Evolutionary conservation across 495 filamentous ascomycete species (phyloP).

Genomic region (Podospora conica): DNA sequence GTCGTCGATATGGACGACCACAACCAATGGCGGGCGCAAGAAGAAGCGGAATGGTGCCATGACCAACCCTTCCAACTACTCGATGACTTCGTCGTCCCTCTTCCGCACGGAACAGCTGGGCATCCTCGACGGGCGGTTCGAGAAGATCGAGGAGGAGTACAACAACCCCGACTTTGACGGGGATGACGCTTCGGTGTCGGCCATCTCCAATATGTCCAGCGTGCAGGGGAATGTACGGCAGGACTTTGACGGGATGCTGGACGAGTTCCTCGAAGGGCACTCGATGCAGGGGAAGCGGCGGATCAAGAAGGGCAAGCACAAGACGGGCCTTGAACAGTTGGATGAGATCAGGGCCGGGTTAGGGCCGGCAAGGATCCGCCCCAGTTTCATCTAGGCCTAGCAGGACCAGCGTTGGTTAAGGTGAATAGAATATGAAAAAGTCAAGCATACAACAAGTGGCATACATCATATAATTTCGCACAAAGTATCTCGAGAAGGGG

Average conservation of each 20-base stretch:
- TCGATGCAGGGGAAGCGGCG: conserved; percentile 71
- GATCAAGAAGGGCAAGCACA: conserved; percentile 75
- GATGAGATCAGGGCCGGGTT: conserved; percentile 82
- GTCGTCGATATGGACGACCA: conserved; percentile 73
- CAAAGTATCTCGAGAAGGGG: not conserved
- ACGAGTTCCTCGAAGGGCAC: conserved; percentile 82
- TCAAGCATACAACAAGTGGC: not conserved
- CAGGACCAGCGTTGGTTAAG: not conserved
- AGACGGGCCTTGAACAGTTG: conserved; percentile 76
- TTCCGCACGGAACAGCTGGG: conserved; percentile 83
- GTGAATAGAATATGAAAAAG: not conserved
- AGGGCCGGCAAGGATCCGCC: conserved; percentile 56
- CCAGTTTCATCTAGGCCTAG: not conserved
- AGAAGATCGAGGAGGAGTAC: conserved; percentile 81
- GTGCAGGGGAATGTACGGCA: conserved; percentile 52
- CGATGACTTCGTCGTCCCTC: conserved; percentile 92
- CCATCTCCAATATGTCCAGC: conserved; percentile 43
- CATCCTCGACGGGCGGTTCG: conserved; percentile 83
- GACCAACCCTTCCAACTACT: conserved; percentile 84
- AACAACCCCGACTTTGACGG: conserved; percentile 62
- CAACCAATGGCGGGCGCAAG: conserved; percentile 61
- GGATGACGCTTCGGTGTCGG: conserved; percentile 44
- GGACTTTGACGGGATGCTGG: conserved; percentile 84
- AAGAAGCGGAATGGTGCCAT: conserved; percentile 91
- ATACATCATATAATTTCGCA: not conserved